Base-by-base conservation (phyloP, 2,329 filamentous ascomycete genomes). In the Aspergillus phoenicis region DNA sequence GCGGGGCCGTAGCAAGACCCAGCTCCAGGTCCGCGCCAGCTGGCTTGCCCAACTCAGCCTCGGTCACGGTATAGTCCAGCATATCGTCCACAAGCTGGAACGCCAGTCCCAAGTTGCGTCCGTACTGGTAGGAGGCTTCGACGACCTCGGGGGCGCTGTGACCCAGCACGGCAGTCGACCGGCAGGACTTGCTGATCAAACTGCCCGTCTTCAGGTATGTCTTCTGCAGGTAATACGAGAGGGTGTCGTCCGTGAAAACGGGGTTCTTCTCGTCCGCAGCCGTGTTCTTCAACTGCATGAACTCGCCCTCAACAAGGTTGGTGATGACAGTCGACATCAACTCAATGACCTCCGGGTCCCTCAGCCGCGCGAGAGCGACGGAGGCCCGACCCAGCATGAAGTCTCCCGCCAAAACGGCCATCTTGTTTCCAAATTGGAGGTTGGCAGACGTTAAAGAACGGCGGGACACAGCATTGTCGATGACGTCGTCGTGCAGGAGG, bases 211-310 rank as follows among this genome's bases (percentile, higher is more conserved):
- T 99, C 68, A 99, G 85, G 73, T 99, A 99, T 28, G 95, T 99
- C 84, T 99, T 99, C 75, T 97, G 92, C 54, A 99, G 83, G 75
- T 99, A 99, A 80, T 99, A 98, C 26, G 87, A 85, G 63, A 99
- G 85, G 1, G 93, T 91, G 57, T 97, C 91, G 71, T 97, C 91
- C 1, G 90, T 95, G 86, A 91, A 98, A 8, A 84, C 81, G 1
- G 94, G 94, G 68, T 91, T 89, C 66, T 85, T 84, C 82, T 98
- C 94, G 74, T 97, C 94, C 66, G 86, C 84, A 49, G 91, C 91
- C 1, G 95, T 98, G 78, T 99, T 99, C 81, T 97, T 96, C 70
- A 99, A 83, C 82, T 99, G 95, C 95, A 99, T 99, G 81, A 99
- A 98, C 78, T 99, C 95, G 73, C 95, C 95, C 80, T 99, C 95